Conservation (phyloP, 2,329 filamentous ascomycete species). For the Ophiostoma sp. region DNA sequence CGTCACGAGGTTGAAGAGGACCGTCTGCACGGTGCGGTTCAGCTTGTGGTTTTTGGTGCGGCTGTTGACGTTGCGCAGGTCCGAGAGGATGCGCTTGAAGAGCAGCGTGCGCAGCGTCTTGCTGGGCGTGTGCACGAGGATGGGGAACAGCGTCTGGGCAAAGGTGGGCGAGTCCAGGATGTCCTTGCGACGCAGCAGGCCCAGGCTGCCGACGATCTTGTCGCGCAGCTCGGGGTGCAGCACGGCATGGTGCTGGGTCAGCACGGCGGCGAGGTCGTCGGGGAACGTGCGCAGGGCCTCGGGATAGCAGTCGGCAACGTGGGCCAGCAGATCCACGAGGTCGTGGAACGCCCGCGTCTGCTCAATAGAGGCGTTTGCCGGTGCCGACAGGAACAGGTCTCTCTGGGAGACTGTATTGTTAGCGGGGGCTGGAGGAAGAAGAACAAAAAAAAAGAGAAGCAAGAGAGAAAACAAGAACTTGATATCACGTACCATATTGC, state of each 20-base stretch:
- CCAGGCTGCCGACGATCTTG: conserved; percentile 87
- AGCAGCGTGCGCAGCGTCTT: conserved; percentile 80
- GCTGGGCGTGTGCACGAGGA: conserved; percentile 79
- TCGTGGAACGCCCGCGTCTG: conserved; percentile 82
- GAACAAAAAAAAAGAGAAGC: background rate
- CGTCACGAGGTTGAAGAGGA: conserved; percentile 84
- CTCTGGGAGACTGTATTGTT: conserved; percentile 54
- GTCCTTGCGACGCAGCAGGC: conserved; percentile 83
- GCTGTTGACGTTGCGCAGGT: conserved; percentile 79
- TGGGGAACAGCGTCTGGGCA: conserved; percentile 80
- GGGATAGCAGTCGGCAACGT: conserved; percentile 90
- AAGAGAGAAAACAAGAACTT: background rate
- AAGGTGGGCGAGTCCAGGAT: conserved; percentile 79
- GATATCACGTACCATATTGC: conserved; percentile 61
- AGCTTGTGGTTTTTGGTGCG: conserved; percentile 87
- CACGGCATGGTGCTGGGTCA: conserved; percentile 74
- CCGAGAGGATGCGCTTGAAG: conserved; percentile 84
- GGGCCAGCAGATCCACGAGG: conserved; percentile 86
- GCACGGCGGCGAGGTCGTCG: conserved; percentile 71
- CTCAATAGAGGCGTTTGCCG: conserved; percentile 68
- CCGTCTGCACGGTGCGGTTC: conserved; percentile 88
- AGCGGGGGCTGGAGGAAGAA: background rate
- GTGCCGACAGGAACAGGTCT: conserved; percentile 84
- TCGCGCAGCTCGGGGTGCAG: conserved; percentile 82
- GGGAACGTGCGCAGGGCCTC: conserved; percentile 72